Evolutionary conservation across 352 stramenopile genomes (phyloP), one percentile per base, ranked within the genome.

Genomic region (Discostella stelligera): DNA sequence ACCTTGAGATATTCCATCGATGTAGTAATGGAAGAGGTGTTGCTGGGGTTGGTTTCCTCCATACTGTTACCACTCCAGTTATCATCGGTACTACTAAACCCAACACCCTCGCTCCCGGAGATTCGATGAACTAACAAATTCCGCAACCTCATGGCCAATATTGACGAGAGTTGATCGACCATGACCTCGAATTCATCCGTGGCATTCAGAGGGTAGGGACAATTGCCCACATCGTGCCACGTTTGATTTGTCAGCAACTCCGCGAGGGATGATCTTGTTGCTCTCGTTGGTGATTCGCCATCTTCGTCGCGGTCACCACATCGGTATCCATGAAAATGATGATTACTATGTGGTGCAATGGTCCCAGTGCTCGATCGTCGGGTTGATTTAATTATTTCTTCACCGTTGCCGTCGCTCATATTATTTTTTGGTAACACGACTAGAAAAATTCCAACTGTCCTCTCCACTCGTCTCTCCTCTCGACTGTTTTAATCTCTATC

Each of bases 181-280:
- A 84, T 84, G 3, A 66, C n/a, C 32, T 79, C 66, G 48, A 84
- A 80, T 20, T 84, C 63, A 10, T 49, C 14, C 0, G 77, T 72
- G 14, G 77, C 66, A 48, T 62, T 54, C 0, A 81, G 21, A 11
- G 77, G 72, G 27, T 44, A 25, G 0, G 73, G 67, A 32, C 53
- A 55, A 30, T 79, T 84, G 9, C 77, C 77, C n/a, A 84, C 71
- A 54, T 84, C 71, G 63, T 84, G 77, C 77, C 77, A 84, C 32
- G 66, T 63, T 65, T 84, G 77, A 60, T 66, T 71, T 11, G 77
- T 82, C 3, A 84, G 44, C 23, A 61, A n/a, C 11, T 65, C 49
- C 0, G 75, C 75, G 1, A 83, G 62, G 18, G 37, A 14, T 11
- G 37, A 8, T 44, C 37, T 44, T 44, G 37, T 14, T 44, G 37